Conservation (phyloP, 306 rosid genomes). For the Dalbergia cultrata region DNA sequence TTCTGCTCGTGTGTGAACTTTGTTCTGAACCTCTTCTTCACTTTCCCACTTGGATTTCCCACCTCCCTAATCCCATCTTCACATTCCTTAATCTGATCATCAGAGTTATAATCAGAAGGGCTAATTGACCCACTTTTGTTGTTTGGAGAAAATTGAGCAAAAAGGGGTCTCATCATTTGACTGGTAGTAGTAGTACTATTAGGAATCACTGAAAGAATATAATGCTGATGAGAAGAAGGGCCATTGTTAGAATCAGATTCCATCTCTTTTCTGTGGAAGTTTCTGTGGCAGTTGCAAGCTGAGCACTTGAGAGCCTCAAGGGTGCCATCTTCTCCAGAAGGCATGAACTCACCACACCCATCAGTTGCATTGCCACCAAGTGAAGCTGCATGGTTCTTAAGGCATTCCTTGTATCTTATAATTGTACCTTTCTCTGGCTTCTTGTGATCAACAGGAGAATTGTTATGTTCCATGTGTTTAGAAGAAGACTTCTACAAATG, state of each 20-base stretch:
- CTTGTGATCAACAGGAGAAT: neutral
- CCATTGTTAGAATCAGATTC: slow-evolving; percentile 15
- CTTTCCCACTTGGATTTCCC: slow-evolving; percentile 41
- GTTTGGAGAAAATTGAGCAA: slow-evolving; percentile 39
- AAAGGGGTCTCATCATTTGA: neutral
- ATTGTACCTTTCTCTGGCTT: slow-evolving; percentile 34
- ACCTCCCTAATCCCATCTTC: slow-evolving; percentile 33
- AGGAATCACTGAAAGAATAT: slow-evolving; percentile 37
- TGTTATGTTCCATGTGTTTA: slow-evolving; percentile 43
- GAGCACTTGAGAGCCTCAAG: slow-evolving; percentile 57
- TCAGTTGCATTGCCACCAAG: slow-evolving; percentile 67
- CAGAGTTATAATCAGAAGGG: slow-evolving; percentile 51
- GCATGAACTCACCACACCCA: slow-evolving; percentile 72
- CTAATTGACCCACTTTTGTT: slow-evolving; percentile 56
- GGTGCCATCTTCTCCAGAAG: slow-evolving; percentile 58
- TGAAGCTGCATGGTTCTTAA: slow-evolving; percentile 70
- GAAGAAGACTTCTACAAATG: slow-evolving; percentile 31
- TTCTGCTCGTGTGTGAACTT: slow-evolving; percentile 73
- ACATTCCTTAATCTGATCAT: slow-evolving; percentile 41
- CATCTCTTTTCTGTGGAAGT: slow-evolving; percentile 65
- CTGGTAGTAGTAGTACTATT: neutral
- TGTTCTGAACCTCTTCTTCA: slow-evolving; percentile 67
- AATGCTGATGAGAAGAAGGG: slow-evolving; percentile 10
- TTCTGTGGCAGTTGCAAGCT: slow-evolving; percentile 70
- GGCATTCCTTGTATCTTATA: slow-evolving; percentile 59